phyloP scores from a whole-genome alignment of 768 basidiomycete species.

The Lenzites betulinus region DNA sequence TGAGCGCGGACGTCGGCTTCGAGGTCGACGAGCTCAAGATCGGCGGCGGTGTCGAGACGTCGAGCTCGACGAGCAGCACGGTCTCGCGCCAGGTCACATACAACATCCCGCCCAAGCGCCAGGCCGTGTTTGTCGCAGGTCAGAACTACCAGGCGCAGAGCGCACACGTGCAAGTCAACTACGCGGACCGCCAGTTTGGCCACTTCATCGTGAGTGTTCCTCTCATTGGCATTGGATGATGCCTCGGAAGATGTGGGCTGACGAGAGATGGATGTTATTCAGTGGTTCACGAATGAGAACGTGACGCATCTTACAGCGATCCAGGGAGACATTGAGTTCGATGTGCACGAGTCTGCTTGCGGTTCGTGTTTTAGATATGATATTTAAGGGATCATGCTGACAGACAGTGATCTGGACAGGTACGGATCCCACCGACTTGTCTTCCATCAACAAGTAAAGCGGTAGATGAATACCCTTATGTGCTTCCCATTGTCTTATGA shows the following conservation, averaged over 20 bases:
- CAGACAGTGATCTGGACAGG: not conserved
- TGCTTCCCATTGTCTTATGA: too few species aligned
- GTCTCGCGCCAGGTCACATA: not conserved
- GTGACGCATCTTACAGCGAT: constrained; percentile 3
- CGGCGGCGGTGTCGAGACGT: constrained; percentile 7
- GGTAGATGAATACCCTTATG: too few species aligned
- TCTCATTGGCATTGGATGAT: not conserved
- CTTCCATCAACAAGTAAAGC: not conserved
- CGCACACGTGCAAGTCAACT: constrained; percentile 15
- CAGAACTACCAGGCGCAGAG: constrained; percentile 1
- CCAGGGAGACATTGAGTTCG: constrained; percentile 7
- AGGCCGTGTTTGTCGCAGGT: constrained; percentile 14
- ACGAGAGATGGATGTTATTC: not conserved
- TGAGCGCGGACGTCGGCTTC: constrained; percentile 8
- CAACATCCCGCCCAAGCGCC: constrained; percentile 5
- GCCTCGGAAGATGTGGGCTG: not conserved
- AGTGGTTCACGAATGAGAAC: constrained; percentile 9
- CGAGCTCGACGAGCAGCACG: not conserved
- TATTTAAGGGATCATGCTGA: not conserved
- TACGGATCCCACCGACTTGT: not conserved
- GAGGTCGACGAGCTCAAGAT: constrained; percentile 7
- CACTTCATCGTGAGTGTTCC: constrained; percentile 10
- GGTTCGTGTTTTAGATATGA: not conserved
- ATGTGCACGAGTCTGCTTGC: constrained; percentile 8
- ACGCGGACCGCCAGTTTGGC: constrained; percentile 1